Evolutionary conservation across 345 rosid species (phyloP).

Genomic region (Dimocarpus longan): DNA sequence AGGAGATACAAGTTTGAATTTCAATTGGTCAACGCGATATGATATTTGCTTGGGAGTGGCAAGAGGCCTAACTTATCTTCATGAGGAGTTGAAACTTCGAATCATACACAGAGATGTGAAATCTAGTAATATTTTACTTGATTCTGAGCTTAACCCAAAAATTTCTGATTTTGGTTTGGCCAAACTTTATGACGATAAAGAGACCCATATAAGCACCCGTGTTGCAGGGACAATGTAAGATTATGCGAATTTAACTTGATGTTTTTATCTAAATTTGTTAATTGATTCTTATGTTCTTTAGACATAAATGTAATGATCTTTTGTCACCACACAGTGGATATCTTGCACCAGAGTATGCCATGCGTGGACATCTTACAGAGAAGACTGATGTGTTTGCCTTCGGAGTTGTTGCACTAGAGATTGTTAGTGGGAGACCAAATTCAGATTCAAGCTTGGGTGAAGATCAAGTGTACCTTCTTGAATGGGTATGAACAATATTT

Average conservation of each 20-base stretch:
- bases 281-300: neutral
- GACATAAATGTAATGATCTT: neutral
- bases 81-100: constrained; percentile 53
- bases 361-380: constrained; percentile 48
- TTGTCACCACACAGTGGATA: constrained; percentile 10
- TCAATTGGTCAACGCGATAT: constrained; percentile 43
- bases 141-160: constrained; percentile 50
- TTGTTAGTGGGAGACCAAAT: constrained; percentile 33
- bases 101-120: constrained; percentile 62
- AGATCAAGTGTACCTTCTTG: constrained; percentile 25
- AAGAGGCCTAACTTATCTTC: constrained; percentile 56
- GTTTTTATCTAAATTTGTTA: constrained; percentile 41
- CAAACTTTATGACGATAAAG: constrained; percentile 53
- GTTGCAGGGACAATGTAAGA: constrained; percentile 64
- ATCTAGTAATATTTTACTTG: constrained; percentile 51
- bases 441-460: constrained; percentile 46
- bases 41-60: constrained; percentile 51
- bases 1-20: constrained; percentile 39
- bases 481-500: constrained; percentile 46
- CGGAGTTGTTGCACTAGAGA: constrained; percentile 7
- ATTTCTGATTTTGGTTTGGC: constrained; percentile 67
- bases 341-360: constrained; percentile 47
- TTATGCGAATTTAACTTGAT: neutral
- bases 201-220: constrained; percentile 59
- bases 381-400: constrained; percentile 38